Conservation (phyloP, 1,284 basidiomycete species). For the Apiotrichum montevideense region DNA sequence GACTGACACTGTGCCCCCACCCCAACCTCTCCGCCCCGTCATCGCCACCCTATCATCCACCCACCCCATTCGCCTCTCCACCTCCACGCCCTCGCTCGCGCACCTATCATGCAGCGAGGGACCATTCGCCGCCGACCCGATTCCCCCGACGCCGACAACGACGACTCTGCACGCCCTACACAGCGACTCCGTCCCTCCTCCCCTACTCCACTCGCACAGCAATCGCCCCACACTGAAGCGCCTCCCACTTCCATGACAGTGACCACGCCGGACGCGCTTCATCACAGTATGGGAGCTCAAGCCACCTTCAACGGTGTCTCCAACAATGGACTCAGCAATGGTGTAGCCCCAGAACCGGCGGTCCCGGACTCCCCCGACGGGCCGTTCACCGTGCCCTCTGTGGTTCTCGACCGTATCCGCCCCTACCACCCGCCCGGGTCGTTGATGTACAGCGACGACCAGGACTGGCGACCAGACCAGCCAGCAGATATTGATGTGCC, state of each 20-base stretch:
- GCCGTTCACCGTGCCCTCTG: background rate
- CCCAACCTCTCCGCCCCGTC: too few species aligned
- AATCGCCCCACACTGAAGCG: too few species aligned
- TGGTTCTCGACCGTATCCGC: constrained; percentile 5
- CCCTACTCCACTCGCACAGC: background rate
- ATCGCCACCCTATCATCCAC: background rate
- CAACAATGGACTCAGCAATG: constrained; percentile 3
- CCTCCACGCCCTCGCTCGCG: constrained; percentile 5
- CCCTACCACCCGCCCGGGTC: constrained; percentile 14
- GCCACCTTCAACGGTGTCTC: constrained; percentile 3
- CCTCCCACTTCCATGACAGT: background rate
- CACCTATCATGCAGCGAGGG: constrained; percentile 13
- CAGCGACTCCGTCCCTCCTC: background rate
- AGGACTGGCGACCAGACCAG: constrained; percentile 27
- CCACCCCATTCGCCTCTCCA: background rate
- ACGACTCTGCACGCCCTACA: background rate
- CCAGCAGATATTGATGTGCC: constrained; percentile 1
- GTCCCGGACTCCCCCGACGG: background rate
- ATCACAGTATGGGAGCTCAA: constrained; percentile 11
- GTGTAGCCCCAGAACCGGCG: background rate
- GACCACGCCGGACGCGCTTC: background rate
- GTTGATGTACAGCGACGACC: constrained; percentile 42
- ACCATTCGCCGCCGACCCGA: constrained; percentile 13
- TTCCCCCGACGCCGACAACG: constrained; percentile 6
- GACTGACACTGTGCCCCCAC: too few species aligned